Conservation (phyloP, 2,329 filamentous ascomycete species). For the Pyrenochaeta sp. region DNA sequence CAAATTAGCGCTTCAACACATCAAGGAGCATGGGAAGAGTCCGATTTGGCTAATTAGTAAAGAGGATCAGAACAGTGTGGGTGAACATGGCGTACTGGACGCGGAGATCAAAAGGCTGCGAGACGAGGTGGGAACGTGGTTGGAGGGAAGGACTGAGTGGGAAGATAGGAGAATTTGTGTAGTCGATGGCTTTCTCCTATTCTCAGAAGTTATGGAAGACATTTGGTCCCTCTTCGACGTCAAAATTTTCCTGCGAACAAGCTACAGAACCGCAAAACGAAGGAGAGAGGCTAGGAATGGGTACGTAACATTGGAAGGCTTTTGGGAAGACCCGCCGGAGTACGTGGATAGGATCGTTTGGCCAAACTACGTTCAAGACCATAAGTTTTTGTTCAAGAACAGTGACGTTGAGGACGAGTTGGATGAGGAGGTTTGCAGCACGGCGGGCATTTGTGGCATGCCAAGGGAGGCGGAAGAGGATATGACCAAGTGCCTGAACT, state of each 20-base stretch:
- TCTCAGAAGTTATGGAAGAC: slow-evolving; percentile 63
- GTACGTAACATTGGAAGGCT: slow-evolving; percentile 83
- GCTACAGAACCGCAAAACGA: slow-evolving; percentile 67
- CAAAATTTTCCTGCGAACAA: slow-evolving; percentile 78
- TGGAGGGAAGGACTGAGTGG: slow-evolving; percentile 26
- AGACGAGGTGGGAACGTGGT: slow-evolving; percentile 17
- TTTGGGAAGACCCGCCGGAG: slow-evolving; percentile 93
- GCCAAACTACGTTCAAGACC: slow-evolving; percentile 88
- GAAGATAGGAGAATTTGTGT: slow-evolving; percentile 61
- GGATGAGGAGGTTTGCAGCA: slow-evolving; percentile 51
- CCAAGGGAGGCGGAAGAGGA: slow-evolving; percentile 46
- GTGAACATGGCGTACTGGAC: slow-evolving; percentile 48
- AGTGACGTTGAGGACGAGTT: slow-evolving; percentile 70
- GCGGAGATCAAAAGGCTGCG: slow-evolving; percentile 50
- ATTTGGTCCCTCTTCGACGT: slow-evolving; percentile 73
- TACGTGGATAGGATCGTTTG: slow-evolving; percentile 96
- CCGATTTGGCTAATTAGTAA: slow-evolving; percentile 60
- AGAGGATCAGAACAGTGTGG: slow-evolving; percentile 66
- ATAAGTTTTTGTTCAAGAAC: slow-evolving; percentile 79
- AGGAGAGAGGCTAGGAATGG: slow-evolving; percentile 74
- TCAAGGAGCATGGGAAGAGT: slow-evolving; percentile 72
- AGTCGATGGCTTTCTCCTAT: slow-evolving; percentile 90
- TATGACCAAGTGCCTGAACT: slow-evolving; percentile 43
- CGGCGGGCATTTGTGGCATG: slow-evolving; percentile 48
- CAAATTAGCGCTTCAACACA: slow-evolving; percentile 71